Base-by-base conservation (phyloP, 805 yeast species). In the Yarrowia sp. region DNA sequence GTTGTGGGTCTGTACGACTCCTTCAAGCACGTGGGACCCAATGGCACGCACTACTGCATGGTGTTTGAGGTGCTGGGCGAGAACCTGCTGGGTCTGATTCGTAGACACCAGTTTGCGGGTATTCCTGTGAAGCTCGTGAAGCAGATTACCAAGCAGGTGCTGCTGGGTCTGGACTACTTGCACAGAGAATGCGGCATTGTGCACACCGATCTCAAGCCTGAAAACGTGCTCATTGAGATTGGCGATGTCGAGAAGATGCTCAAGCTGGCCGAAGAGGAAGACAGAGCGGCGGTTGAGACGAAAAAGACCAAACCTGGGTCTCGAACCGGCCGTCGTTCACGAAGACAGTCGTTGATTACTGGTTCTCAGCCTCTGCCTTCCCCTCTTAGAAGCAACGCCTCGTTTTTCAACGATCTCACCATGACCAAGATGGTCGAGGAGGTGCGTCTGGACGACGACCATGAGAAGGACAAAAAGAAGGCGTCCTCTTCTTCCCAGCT, bases 61-160 rank as follows among this genome's bases (percentile, higher is more conserved):
- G 98, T 94, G 1, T 95, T 95, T 77, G 99, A 95, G 79, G 97
- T 95, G 0, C 81, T 95, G 71, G 99, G 99, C 22, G 99, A 95
- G 78, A 94, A 92, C 76, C 78, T 95, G 72, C 81, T 95, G 66
- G 93, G 97, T 22, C 82, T 95, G 72, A 92, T 94, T 70, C 85
- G 91, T 72, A 83, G 93, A 69, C 93, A 85, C 75, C 83, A 85
- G 75, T 92, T 90, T 78, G 83, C 89, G 72, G 94, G 96, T 26
- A 84, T 91, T n/a, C 97, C 97, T 2, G 76, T 86, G 41, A 83
- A 84, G 26, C 85, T 89, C 73, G 95, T 91, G 45, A 89, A 91
- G 77, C 94, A 89, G 76, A 89, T 92, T 67, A 87, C 95, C 16
- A 89, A 88, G 73, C 97, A 91, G 77, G 82, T 91, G 52, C 77